These are phyloP conservation scores for Gorgonomyces haynaldii DNA, from an alignment of 192 early-diverging fungal genomes.

Conservation along the genomic window DNA sequence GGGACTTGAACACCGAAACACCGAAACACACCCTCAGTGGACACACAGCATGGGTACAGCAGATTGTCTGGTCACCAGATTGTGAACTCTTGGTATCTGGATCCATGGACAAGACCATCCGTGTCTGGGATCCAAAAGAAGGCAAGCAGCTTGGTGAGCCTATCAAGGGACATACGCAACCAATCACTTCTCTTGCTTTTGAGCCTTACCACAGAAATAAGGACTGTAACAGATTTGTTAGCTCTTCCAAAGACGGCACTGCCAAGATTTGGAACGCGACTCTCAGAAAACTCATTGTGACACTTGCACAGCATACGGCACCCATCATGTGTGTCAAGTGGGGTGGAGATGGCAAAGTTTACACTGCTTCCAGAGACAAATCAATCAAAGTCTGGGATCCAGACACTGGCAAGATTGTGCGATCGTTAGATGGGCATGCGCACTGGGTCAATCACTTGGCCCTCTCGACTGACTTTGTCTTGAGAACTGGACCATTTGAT, in stretches of 20 bases:
- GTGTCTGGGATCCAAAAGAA: constrained; percentile 80
- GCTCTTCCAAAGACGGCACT: constrained; percentile 85
- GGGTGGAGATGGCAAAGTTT: constrained; percentile 91
- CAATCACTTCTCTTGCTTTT: constrained; percentile 85
- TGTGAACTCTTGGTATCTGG: constrained; percentile 75
- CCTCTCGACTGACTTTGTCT: constrained; percentile 77
- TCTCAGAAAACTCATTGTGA: constrained; percentile 59
- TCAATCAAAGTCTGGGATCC: constrained; percentile 92
- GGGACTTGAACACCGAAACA: constrained; percentile 97
- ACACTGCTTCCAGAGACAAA: constrained; percentile 87
- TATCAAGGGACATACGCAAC: constrained; percentile 75
- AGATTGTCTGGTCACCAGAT: constrained; percentile 88
- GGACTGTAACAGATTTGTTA: constrained; percentile 68
- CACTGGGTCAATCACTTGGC: constrained; percentile 97
- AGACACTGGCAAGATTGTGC: constrained; percentile 61
- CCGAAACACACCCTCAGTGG: constrained; percentile 68
- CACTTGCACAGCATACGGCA: constrained; percentile 80
- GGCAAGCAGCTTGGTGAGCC: constrained; percentile 67
- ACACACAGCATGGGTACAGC: constrained; percentile 89
- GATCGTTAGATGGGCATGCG: constrained; percentile 79
- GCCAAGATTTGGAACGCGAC: constrained; percentile 87
- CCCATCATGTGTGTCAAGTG: constrained; percentile 91
- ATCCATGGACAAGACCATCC: constrained; percentile 79
- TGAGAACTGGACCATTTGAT: constrained; percentile 85
- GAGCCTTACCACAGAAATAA: constrained; percentile 69